Base-by-base conservation (phyloP, 2,329 filamentous ascomycete genomes). In the Rhinocladiella mackenziei region DNA sequence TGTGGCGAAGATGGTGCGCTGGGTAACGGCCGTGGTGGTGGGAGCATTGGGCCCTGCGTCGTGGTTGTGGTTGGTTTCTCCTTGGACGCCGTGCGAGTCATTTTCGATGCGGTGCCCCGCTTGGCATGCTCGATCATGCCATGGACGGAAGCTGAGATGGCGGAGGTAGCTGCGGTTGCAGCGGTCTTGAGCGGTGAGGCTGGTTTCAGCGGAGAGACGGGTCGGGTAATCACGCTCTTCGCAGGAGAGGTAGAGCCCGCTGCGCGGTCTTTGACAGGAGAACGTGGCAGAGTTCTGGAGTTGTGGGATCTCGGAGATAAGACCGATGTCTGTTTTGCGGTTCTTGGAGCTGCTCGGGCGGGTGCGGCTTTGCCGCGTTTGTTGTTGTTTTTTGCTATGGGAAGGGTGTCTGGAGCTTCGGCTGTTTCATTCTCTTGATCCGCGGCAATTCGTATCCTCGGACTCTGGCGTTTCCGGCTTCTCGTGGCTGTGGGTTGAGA, bases 271-370 rank as follows among this genome's bases (percentile, higher is more conserved):
- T 69, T 67, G 43, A 75, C 58, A 1, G 75, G 75, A 1, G 75
- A 77, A 36, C 79, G 76, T 14, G 77, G 77, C 15, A 77, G 69
- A 11, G 84, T 74, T 39, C 86, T 80, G 4, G 85, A 84, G 60
- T 94, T 94, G 46, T 84, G 83, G 0, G 86, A 89, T 39, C 86
- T 84, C 2, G 88, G 88, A 1, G 89, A 94, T 2, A 94, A 73
- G 26, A 94, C 76, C 17, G 62, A 84, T 77, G 64, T 53, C 70
- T 58, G 51, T 71, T 58, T 56, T 65, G 60, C 55, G 10, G 48
- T 46, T 13, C 46, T 68, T 14, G 66, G 71, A 43, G 60, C 65
- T 40, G 61, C 65, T 45, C 65, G 32, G 56, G 66, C 63, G 28
- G 64, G 58, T 19, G 62, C 61, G 25, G 60, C 61, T 28, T 62